Evolutionary conservation across 805 yeast genomes (phyloP).

Genomic region (Wickerhamiella alocasiicola): DNA sequence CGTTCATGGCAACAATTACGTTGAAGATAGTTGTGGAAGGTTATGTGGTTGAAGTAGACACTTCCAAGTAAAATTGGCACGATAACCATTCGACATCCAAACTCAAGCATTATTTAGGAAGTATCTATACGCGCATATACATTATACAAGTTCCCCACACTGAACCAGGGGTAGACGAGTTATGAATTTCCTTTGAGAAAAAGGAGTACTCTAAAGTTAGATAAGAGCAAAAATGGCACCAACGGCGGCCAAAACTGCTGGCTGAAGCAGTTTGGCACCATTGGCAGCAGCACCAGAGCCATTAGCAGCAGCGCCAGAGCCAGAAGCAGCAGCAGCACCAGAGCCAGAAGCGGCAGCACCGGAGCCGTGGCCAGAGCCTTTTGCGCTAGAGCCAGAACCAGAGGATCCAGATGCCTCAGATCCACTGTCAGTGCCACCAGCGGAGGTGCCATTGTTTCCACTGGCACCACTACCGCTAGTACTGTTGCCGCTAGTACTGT

Average conservation of each 20-base stretch:
- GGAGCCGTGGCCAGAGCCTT: not conserved
- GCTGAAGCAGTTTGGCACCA: not conserved
- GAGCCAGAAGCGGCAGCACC: not conserved
- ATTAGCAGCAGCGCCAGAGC: slow-evolving; percentile 1
- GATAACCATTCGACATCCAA: no score
- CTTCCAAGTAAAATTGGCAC: no score
- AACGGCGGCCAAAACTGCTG: not conserved
- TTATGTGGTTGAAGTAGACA: no score
- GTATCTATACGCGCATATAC: no score
- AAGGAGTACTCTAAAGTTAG: no score
- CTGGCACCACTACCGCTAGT: not conserved
- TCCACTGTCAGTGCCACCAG: not conserved
- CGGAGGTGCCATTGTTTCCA: not conserved
- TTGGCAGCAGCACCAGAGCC: slow-evolving; percentile 2
- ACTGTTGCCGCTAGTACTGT: not conserved
- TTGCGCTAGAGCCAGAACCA: not conserved
- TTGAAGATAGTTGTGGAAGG: no score
- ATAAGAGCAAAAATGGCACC: not conserved
- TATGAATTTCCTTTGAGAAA: no score
- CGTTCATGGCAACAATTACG: no score
- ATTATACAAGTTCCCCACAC: no score
- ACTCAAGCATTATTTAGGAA: no score
- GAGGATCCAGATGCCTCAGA: slow-evolving; percentile 4
- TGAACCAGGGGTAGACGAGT: no score
- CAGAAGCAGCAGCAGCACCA: not conserved